These are phyloP conservation scores for Chaetomium globosum DNA, from an alignment of 2,329 filamentous ascomycete species.

Conservation along the genomic window DNA sequence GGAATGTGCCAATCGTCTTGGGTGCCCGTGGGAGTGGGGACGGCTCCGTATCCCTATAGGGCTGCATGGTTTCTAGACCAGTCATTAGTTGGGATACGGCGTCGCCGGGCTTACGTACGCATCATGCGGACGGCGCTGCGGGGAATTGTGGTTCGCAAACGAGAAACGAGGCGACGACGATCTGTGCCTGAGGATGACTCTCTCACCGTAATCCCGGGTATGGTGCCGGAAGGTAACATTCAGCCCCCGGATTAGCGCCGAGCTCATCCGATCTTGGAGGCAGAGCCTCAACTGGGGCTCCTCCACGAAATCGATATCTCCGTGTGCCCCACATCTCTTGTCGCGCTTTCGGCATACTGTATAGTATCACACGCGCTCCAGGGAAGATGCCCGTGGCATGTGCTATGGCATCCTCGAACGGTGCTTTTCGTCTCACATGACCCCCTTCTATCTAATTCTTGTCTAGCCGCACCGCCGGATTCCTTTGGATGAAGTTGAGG, in stretches of 20 bases:
- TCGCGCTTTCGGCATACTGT: background rate
- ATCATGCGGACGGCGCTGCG: constrained; percentile 16
- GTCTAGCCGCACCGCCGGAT: constrained; percentile 86
- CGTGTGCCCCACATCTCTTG: background rate
- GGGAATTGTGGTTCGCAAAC: constrained; percentile 27
- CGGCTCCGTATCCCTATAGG: constrained; percentile 19
- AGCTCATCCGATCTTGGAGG: background rate
- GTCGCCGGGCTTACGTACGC: constrained; percentile 6
- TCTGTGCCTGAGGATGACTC: constrained; percentile 15
- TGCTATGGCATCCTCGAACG: constrained; percentile 1
- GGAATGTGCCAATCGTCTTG: constrained; percentile 6
- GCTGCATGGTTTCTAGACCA: constrained; percentile 19
- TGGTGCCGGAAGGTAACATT: constrained; percentile 3
- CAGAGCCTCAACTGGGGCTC: background rate
- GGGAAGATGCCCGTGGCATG: background rate
- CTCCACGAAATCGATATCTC: background rate
- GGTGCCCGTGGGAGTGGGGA: constrained; percentile 3
- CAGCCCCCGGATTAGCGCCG: background rate
- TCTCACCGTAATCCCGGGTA: constrained; percentile 17
- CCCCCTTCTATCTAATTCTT: constrained; percentile 63
- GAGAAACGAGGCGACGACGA: constrained; percentile 18
- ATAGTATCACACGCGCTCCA: background rate
- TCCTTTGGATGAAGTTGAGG: constrained; percentile 86
- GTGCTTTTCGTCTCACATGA: constrained; percentile 10
- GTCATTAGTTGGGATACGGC: constrained; percentile 17